phyloP scores from a whole-genome alignment of 805 yeast species.

The Yarrowia hollandica region DNA sequence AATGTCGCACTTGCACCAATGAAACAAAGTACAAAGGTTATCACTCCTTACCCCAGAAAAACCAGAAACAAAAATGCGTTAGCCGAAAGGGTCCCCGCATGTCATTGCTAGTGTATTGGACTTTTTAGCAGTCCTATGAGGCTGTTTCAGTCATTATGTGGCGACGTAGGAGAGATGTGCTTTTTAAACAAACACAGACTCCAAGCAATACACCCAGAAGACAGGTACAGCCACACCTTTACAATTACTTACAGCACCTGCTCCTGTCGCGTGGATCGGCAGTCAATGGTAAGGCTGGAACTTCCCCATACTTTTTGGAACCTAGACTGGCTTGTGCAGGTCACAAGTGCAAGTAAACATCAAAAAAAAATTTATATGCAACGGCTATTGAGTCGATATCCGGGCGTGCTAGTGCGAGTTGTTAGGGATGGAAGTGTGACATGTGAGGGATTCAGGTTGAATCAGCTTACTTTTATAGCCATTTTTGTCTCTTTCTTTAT shows the following conservation, averaged over 20 bases:
- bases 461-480: no score
- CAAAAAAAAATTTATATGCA: constrained; percentile 12
- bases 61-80: neutral
- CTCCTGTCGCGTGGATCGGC: no score
- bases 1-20: neutral
- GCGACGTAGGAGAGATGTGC: no score
- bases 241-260: no score
- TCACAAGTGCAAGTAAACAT: constrained; percentile 1
- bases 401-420: neutral
- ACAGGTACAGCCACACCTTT: no score
- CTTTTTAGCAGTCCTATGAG: no score
- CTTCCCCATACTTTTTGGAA: constrained; percentile 17
- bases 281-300: constrained; percentile 16
- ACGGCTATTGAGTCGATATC: constrained; percentile 27
- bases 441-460: no score
- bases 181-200: no score
- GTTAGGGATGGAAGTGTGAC: neutral
- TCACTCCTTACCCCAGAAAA: constrained; percentile 7
- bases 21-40: constrained; percentile 15
- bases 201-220: no score
- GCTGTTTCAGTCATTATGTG: no score
- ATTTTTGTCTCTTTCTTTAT: no score
- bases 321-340: neutral
- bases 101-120: no score
- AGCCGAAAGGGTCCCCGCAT: constrained; percentile 19